Evolutionary conservation across 139 green algal genomes (phyloP), one percentile per base, ranked within the genome.

Genomic region (Tetratostichococcus sp.): DNA sequence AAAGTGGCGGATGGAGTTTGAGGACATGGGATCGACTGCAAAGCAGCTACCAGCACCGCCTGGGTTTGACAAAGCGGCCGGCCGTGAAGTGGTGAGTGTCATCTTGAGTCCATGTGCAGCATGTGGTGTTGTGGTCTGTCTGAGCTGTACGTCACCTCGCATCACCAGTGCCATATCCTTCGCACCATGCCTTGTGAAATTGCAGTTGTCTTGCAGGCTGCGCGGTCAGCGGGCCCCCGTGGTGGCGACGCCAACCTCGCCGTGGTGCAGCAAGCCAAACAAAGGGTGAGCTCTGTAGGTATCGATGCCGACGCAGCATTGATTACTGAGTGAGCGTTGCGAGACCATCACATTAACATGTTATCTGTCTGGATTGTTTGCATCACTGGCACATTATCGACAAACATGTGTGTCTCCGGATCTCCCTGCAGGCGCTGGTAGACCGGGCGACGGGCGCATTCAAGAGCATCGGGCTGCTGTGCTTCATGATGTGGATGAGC

Each of bases 401-500:
- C n/a, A 75, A 75, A 67, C 31, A n/a, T 67, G 6, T 75, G 5
- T n/a, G n/a, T 30, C 25, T 67, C 11, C 59, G 6, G n/a, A 2
- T 16, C 26, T 33, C 11, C n/a, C 11, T 16, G 65, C 35, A 81
- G 57, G 77, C 77, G 1, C 33, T 82, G 67, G 50, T 73, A 28
- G 43, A 66, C 11, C 72, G 31, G 59, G 77, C 77, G 21, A 69
- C 57, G n/a, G 68, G 77, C 11, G 32, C 35, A 8, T 39, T 82
- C 58, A 82, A 82, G 72, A 69, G 66, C 43, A 31, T 82, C 1
- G 88, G 79, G 32, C 90, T 97, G 78, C 90, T 96, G 86, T 90
- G 84, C 77, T 97, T 98, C 84, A 98, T 98, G 93, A 93, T 97
- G 83, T 98, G 86, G 81, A 97, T 98, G 93, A 93, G 86, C 35